Conservation (phyloP, 1,284 basidiomycete species). For the Singerocomus inundabilis region DNA sequence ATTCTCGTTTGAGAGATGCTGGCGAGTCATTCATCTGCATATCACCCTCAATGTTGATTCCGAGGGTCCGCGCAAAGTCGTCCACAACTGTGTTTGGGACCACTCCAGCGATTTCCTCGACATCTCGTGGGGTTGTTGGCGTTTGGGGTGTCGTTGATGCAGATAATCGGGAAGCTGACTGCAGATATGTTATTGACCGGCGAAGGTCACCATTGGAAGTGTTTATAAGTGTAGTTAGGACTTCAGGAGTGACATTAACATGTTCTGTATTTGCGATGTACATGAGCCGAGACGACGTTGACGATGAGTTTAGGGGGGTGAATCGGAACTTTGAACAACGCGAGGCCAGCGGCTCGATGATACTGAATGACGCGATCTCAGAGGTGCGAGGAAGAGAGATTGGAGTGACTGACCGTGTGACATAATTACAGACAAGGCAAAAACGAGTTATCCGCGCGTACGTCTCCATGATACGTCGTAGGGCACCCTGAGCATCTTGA, state of each 20-base stretch:
- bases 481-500: constrained; percentile 95
- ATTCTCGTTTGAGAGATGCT: constrained; percentile 34
- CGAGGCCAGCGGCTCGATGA: constrained; percentile 98
- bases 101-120: constrained; percentile 97
- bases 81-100: constrained; percentile 79
- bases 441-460: constrained; percentile 97
- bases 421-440: constrained; percentile 99
- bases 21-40: constrained; percentile 49
- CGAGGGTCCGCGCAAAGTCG: constrained; percentile 71
- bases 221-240: constrained; percentile 72
- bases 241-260: constrained; percentile 48
- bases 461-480: constrained; percentile 98
- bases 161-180: constrained; percentile 89
- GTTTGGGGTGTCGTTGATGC: constrained; percentile 67
- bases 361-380: constrained; percentile 50
- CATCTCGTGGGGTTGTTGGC: constrained; percentile 70
- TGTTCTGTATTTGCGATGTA: constrained; percentile 75
- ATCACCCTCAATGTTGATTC: constrained; percentile 61
- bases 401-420: constrained; percentile 72
- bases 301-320: constrained; percentile 82
- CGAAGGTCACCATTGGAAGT: constrained; percentile 93
- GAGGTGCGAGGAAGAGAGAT: background rate
- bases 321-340: constrained; percentile 99
- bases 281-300: constrained; percentile 74
- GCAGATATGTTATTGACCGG: constrained; percentile 97